A percentile compares a stretch with the other conserved stretches of the same genome.
These are phyloP conservation scores for Plasmodium berghei DNA, from an alignment of 169 alveolate species.

Conservation along the genomic window DNA sequence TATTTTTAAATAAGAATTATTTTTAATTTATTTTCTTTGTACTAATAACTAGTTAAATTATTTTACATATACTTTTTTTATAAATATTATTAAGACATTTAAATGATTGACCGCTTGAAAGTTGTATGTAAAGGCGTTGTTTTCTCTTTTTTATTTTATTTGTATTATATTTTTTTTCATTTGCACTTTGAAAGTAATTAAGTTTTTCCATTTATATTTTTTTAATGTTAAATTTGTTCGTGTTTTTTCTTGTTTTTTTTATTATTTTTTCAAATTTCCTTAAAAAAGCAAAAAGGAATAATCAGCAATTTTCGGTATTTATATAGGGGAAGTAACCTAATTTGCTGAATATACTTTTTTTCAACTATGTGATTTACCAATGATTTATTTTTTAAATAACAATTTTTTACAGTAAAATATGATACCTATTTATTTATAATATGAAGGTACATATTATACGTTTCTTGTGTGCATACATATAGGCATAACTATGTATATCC, in stretches of 20 bases:
- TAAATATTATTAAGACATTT: background rate
- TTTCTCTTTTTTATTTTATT: background rate
- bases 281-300: background rate
- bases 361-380: background rate
- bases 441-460: background rate
- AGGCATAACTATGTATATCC: background rate
- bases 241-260: background rate
- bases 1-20: no score
- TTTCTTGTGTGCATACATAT: background rate
- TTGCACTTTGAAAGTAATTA: background rate
- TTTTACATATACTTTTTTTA: background rate
- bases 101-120: background rate
- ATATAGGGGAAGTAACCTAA: no score
- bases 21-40: background rate
- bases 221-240: background rate
- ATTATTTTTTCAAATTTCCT: background rate
- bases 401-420: background rate
- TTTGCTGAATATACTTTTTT: background rate
- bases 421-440: background rate
- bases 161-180: background rate
- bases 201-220: background rate
- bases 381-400: conserved; percentile 5
- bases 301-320: no score
- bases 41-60: background rate
- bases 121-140: background rate